Base-by-base conservation (phyloP, 352 stramenopile genomes). In the Phytophthora ramorum region DNA sequence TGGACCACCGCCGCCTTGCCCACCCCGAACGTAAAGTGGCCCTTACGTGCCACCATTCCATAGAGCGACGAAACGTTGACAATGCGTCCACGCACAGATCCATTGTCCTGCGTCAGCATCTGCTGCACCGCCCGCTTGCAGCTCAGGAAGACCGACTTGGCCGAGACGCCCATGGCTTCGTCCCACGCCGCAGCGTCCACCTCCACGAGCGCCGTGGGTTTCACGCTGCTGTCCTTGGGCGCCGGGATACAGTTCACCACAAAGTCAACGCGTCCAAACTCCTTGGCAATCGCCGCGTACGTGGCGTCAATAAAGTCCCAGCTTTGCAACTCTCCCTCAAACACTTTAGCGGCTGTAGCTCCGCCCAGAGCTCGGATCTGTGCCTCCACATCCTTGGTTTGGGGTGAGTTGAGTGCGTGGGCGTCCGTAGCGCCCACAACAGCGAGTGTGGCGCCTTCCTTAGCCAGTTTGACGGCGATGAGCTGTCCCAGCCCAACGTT, bases 191-290 rank as follows among this genome's bases (percentile, higher is more conserved):
- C 63, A 32, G 73, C 69, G 12, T 87, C 69, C 26, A 79, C 53
- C 20, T 90, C 76, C 19, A 76, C 69, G 13, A 90, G 62, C 37
- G 66, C 22, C 8, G 32, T 76, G 5, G 69, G 62, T 65, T 84
- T 83, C 37, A 67, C 67, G 0, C 60, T 73, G 37, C 62, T 70
- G 7, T 64, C 64, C 14, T 66, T 66, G 4, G 70, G 73, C 1
- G 68, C 44, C 0, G 79, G 75, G 10, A 90, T 62, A 49, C 81
- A 92, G 66, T 92, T 90, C 55, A 90, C 79, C 14, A 90, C 79
- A 73, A 92, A 92, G 67, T 90, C 83, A 22, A 90, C 79, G 52
- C 83, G 83, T 48, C 69, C 75, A 55, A 85, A 79, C 35, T 78
- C 44, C 48, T 79, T 79, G 20, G 72, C 75, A 24, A 88, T 64